These are phyloP conservation scores for Trichocomaceae sp. DNA, from an alignment of 2,329 filamentous ascomycete species.

Conservation along the genomic window DNA sequence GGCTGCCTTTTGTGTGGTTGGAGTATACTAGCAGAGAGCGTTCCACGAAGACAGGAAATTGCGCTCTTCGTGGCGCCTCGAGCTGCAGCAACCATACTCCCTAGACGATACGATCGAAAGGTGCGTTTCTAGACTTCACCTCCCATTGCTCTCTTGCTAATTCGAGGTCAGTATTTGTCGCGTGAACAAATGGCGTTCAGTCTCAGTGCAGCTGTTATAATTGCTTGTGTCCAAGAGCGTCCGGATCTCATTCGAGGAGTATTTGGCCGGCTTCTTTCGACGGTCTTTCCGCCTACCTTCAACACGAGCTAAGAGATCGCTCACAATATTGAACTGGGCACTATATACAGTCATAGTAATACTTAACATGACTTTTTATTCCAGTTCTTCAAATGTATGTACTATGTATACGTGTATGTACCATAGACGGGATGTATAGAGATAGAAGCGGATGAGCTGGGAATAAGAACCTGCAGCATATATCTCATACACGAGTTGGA, in stretches of 20 bases:
- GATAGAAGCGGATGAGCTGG: neutral
- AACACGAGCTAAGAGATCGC: too few relatives aligned
- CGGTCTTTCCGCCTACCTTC: constrained; percentile 4
- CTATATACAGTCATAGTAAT: neutral
- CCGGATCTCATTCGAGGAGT: constrained; percentile 60
- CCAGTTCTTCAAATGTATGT: too few relatives aligned
- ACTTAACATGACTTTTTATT: too few relatives aligned
- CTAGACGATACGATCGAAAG: constrained; percentile 57
- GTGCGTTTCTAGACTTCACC: constrained; percentile 20
- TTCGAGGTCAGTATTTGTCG: constrained; percentile 52
- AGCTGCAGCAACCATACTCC: constrained; percentile 67
- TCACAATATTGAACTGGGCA: neutral
- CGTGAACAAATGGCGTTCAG: constrained; percentile 62
- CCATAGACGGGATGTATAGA: neutral
- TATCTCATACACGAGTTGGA: neutral
- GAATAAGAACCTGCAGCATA: neutral
- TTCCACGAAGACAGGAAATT: constrained; percentile 63
- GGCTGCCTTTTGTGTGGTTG: constrained; percentile 74
- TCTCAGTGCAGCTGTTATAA: constrained; percentile 61
- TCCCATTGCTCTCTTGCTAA: neutral
- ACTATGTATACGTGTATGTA: neutral
- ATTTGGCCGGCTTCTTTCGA: constrained; percentile 55
- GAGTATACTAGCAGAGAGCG: constrained; percentile 68
- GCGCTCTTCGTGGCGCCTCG: constrained; percentile 74
- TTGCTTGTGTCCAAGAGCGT: constrained; percentile 60